phyloP scores from a whole-genome alignment of 106 monocot genomes.

The Dendrobium chrysotoxum region DNA sequence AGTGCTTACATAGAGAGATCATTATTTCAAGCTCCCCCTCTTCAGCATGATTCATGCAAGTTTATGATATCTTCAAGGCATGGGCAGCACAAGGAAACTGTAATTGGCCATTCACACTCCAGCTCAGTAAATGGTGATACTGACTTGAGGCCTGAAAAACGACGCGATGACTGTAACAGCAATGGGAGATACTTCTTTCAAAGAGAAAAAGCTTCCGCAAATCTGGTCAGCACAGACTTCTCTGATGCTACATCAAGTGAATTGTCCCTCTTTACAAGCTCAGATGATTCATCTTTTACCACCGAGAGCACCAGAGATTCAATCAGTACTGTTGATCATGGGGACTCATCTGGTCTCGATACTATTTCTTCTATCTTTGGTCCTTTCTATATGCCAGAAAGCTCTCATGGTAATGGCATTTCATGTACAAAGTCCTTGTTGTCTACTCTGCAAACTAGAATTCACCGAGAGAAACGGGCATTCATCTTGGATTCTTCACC shows the following conservation, averaged over 20 bases:
- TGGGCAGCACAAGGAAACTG: slow-evolving; percentile 7
- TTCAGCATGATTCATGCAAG: slow-evolving; percentile 16
- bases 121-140: slow-evolving; percentile 3
- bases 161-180: no score
- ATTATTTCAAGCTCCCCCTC: slow-evolving; percentile 7
- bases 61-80: slow-evolving; percentile 19
- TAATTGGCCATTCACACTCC: neutral
- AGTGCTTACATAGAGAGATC: slow-evolving; percentile 29
- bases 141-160: slow-evolving; percentile 15
- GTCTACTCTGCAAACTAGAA: no score
- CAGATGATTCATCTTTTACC: slow-evolving; percentile 96
- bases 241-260: slow-evolving; percentile 87
- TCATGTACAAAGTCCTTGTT: slow-evolving; percentile 34
- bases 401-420: slow-evolving; percentile 25
- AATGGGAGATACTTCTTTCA: neutral
- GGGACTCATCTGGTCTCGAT: slow-evolving; percentile 42
- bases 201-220: slow-evolving; percentile 10
- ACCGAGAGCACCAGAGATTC: slow-evolving; percentile 89
- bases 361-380: slow-evolving; percentile 73
- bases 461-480: no score
- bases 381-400: slow-evolving; percentile 37
- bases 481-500: slow-evolving; percentile 24
- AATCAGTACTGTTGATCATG: slow-evolving; percentile 70
- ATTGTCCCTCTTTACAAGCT: slow-evolving; percentile 92
- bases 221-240: slow-evolving; percentile 37